phyloP scores from a whole-genome alignment of 169 alveolate species.

The Cryptosporidium parvum region DNA sequence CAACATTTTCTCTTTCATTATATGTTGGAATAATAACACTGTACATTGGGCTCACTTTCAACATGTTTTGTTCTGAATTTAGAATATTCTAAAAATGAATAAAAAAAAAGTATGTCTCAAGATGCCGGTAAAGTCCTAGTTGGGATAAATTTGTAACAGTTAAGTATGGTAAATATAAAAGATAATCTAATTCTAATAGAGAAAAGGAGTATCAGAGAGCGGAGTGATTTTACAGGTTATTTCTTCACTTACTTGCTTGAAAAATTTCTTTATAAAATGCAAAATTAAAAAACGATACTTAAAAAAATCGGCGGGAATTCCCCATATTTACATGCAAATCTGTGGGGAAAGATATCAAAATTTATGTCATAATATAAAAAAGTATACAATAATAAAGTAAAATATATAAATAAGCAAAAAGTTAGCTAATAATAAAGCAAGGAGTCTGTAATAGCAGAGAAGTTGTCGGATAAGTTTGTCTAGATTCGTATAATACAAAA shows the following conservation, averaged over 20 bases:
- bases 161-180: not conserved
- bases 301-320: not conserved
- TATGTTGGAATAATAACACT: conserved; percentile 95
- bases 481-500: not conserved
- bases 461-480: not conserved
- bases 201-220: not conserved
- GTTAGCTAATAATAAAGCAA: not conserved
- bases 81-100: not conserved
- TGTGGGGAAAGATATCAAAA: conserved; percentile 60
- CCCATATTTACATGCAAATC: conserved; percentile 35
- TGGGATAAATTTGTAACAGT: not conserved
- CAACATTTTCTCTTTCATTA: conserved; percentile 95
- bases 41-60: conserved; percentile 77
- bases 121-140: not conserved
- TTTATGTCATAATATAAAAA: conserved; percentile 17
- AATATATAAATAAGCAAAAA: not conserved
- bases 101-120: conserved; percentile 13
- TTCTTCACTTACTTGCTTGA: not conserved
- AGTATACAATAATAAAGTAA: not conserved
- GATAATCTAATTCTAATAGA: not conserved
- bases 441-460: not conserved
- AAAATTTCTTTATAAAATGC: not conserved
- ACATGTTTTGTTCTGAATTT: not conserved
- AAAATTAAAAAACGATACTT: conserved; percentile 40
- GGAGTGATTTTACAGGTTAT: not conserved